Conservation (phyloP, 228 moss, liverwort and hornwort genomes). For the Sphagnum magellanicum region DNA sequence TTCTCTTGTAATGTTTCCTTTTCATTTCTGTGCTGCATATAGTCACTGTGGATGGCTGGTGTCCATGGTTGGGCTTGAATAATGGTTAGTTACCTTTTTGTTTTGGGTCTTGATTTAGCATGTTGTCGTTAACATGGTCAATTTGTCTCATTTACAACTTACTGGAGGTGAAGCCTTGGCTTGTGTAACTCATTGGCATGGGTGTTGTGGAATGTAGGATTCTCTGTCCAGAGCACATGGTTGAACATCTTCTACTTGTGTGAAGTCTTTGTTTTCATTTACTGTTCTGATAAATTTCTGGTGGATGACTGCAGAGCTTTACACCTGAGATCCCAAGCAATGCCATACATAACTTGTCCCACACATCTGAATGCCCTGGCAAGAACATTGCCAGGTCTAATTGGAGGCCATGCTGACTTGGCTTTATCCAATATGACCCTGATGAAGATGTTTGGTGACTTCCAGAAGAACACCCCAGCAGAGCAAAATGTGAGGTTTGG, state of each 20-base stretch:
- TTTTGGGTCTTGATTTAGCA: too few species aligned
- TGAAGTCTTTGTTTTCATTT: not conserved
- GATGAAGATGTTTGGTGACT: conserved; percentile 98
- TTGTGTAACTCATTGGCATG: too few species aligned
- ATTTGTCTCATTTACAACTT: too few species aligned
- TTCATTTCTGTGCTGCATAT: not conserved
- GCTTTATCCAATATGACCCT: conserved; percentile 94
- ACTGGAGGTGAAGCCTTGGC: too few species aligned
- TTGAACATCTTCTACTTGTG: not conserved
- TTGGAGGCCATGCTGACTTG: conserved; percentile 89
- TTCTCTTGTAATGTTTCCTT: not conserved
- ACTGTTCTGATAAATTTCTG: not conserved
- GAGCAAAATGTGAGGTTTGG: conserved; percentile 87
- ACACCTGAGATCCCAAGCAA: conserved; percentile 60
- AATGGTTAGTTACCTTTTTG: too few species aligned
- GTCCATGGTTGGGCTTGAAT: too few species aligned
- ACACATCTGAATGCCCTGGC: conserved; percentile 78
- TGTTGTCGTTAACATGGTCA: too few species aligned
- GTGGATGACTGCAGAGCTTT: conserved; percentile 35
- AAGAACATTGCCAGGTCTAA: conserved; percentile 60
- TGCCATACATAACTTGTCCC: conserved; percentile 78
- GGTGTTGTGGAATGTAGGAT: too few species aligned
- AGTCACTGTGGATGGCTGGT: too few species aligned
- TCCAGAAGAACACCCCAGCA: conserved; percentile 68
- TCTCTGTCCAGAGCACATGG: not conserved